Evolutionary conservation across 345 rosid species (phyloP).

Genomic region (Hibiscus mutabilis): DNA sequence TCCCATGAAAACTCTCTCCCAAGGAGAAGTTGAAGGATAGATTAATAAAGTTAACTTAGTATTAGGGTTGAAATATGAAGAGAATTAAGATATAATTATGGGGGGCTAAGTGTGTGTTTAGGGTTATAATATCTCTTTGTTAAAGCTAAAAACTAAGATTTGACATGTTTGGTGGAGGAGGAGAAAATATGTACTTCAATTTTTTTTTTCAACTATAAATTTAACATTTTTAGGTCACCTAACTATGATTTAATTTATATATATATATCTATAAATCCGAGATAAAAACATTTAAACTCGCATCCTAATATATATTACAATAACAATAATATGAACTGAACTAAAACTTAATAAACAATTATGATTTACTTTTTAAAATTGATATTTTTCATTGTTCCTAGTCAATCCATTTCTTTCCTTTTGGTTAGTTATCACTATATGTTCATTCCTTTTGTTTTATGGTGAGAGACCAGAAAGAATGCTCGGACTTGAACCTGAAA

Average conservation of each 20-base stretch:
- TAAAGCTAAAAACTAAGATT: not conserved
- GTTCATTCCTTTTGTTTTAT: no score
- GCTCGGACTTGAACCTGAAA: no score
- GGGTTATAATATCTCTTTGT: not conserved
- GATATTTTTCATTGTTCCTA: not conserved
- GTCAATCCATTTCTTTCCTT: not conserved
- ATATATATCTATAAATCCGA: no score
- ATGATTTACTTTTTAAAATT: not conserved
- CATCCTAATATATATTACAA: no score
- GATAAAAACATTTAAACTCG: no score
- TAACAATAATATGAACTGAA: no score
- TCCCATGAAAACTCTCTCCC: slow-evolving; percentile 26
- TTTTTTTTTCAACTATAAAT: not conserved
- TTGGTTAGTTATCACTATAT: not conserved
- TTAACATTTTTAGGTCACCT: not conserved
- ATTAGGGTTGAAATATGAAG: not conserved
- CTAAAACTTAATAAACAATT: no score
- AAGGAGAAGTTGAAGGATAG: slow-evolving; percentile 28
- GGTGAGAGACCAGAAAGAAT: no score
- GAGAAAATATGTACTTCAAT: not conserved
- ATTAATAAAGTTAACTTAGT: slow-evolving; percentile 19
- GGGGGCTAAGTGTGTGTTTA: not conserved
- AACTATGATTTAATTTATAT: not conserved
- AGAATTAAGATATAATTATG: not conserved
- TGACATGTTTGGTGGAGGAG: not conserved